These are phyloP conservation scores for Cyclotella baltica DNA, from an alignment of 108 stramenopile species.

Conservation along the genomic window DNA sequence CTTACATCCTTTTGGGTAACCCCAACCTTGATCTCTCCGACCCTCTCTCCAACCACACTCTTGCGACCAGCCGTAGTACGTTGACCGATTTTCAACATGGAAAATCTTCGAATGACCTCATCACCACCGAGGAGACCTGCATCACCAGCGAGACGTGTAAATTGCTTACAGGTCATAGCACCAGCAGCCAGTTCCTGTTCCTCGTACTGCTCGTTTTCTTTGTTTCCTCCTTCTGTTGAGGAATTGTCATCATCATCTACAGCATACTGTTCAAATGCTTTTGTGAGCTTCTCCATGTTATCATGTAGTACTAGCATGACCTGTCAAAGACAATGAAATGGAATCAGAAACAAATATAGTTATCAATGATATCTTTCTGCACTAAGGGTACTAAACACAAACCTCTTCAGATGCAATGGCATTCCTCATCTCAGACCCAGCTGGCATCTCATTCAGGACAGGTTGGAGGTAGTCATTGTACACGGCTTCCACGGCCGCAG, in stretches of 20 bases:
- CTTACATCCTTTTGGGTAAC: conserved; percentile 28
- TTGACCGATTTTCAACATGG: not conserved
- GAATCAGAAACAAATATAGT: too few relatives aligned
- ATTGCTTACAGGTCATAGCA: conserved; percentile 11
- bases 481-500: conserved; percentile 23
- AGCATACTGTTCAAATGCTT: not conserved
- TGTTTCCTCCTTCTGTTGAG: not conserved
- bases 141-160: conserved; percentile 8
- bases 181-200: too few relatives aligned
- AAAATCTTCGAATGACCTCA: conserved; percentile 9
- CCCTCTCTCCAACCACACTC: not conserved
- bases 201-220: not conserved
- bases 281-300: conserved; percentile 6
- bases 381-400: not conserved
- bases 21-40: not conserved
- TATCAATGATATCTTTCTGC: not conserved
- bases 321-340: too few relatives aligned
- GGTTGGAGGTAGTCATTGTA: conserved; percentile 19
- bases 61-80: not conserved
- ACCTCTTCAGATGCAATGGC: conserved; percentile 29
- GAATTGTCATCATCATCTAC: not conserved
- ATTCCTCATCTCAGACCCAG: conserved; percentile 9
- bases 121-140: conserved; percentile 25
- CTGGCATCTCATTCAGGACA: conserved; percentile 23
- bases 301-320: conserved; percentile 25